Conservation (phyloP, 176 grass and related monocot species). For the Otatea glauca region DNA sequence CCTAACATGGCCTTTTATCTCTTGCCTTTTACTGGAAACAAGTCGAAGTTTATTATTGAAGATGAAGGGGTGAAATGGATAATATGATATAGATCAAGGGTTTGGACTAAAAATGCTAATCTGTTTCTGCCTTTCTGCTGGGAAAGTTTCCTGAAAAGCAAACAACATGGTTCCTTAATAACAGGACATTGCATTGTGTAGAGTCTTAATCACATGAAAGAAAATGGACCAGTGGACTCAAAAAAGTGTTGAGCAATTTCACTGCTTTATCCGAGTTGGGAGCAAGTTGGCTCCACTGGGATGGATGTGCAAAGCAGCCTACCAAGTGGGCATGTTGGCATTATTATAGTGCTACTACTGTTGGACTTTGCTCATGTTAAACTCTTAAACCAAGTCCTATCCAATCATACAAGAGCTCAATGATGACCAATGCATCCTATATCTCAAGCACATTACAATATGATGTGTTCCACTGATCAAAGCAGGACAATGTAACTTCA, state of each 20-base stretch:
- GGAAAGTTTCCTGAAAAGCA: neutral
- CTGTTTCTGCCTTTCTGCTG: neutral
- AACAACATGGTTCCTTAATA: slow-evolving; percentile 21
- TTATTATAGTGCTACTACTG: neutral
- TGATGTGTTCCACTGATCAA: neutral
- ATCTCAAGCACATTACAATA: neutral
- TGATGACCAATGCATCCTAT: neutral
- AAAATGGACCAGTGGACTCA: neutral
- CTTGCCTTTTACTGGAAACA: neutral
- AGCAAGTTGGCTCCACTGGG: neutral
- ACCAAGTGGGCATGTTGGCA: slow-evolving; percentile 1
- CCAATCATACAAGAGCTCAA: neutral
- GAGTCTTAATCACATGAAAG: neutral
- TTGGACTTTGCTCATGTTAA: neutral
- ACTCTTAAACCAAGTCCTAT: neutral
- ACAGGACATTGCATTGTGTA: slow-evolving; percentile 2
- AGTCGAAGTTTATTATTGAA: neutral
- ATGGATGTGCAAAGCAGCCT: neutral
- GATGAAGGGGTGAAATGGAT: neutral
- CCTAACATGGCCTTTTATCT: neutral
- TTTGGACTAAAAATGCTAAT: neutral
- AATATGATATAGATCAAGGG: neutral
- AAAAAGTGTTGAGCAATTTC: neutral
- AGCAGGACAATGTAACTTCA: neutral
- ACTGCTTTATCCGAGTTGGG: neutral